Evolutionary conservation across 768 basidiomycete genomes (phyloP).

Genomic region (Trametes sanguinea): DNA sequence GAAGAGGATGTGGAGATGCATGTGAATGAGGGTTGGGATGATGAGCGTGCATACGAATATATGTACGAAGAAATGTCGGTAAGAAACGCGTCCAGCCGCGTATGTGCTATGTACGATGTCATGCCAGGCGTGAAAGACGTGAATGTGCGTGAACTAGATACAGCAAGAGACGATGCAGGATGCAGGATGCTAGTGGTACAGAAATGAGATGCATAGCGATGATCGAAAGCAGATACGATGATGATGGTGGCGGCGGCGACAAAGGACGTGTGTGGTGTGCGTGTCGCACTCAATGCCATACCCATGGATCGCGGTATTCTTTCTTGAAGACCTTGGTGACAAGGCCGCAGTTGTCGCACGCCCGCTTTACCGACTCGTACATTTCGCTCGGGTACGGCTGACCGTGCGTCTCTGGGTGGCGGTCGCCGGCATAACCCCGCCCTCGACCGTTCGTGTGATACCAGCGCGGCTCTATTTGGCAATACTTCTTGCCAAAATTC

Average conservation of each 20-base stretch:
- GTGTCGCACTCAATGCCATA: slow-evolving; percentile 18
- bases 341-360: slow-evolving; percentile 38
- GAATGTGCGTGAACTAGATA: slow-evolving; percentile 8
- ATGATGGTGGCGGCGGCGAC: not conserved
- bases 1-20: not conserved
- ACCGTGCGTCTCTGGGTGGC: slow-evolving; percentile 35
- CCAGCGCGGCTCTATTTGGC: slow-evolving; percentile 33
- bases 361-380: slow-evolving; percentile 32
- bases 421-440: slow-evolving; percentile 35
- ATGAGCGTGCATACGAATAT: not conserved
- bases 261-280: not conserved
- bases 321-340: slow-evolving; percentile 24
- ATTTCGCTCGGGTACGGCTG: slow-evolving; percentile 27
- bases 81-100: not conserved
- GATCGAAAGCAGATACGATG: slow-evolving; percentile 11
- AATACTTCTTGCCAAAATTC: slow-evolving; percentile 39
- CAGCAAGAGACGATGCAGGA: slow-evolving; percentile 1
- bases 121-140: slow-evolving; percentile 15
- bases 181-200: slow-evolving; percentile 14
- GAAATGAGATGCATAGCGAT: slow-evolving; percentile 11
- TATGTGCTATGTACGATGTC: slow-evolving; percentile 13
- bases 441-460: slow-evolving; percentile 36
- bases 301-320: slow-evolving; percentile 23
- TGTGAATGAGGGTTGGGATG: slow-evolving; percentile 4
- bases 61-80: slow-evolving; percentile 10